Evolutionary conservation across 2,329 filamentous ascomycete species (phyloP), one percentile per base, ranked within the genome.

Genomic region (Chaetomium globosum): DNA sequence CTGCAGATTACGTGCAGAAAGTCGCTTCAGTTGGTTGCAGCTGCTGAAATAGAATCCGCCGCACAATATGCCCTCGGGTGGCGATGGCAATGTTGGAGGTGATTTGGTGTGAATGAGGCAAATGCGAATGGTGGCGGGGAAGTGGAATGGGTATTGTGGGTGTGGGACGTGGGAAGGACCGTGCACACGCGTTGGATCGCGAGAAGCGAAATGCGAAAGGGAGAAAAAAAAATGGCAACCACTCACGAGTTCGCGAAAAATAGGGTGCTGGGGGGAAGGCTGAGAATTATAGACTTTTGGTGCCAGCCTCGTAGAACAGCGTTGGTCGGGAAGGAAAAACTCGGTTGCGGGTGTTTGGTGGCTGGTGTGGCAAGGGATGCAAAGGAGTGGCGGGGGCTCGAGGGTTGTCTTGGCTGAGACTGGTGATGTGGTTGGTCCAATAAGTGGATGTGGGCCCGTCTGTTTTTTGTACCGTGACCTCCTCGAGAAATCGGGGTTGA

Each of bases 151-250:
- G 54, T 43, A 49, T 63, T 39, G 49, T 36, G 65, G n/a, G 51
- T 16, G 52, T 56, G 43, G 66, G 59, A 63, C 46, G 33, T 48
- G 36, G 36, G 66, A 39, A 26, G 59, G 70, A 59, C 71, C 71
- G 71, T 72, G 71, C 71, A 64, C 71, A 69, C 70, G 70, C 71
- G 71, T 69, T 65, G 63, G 63, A 62, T 66, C 63, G 65, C 65
- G 73, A 69, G 73, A 54, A 72, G 73, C 73, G 75, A 72, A 69
- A 73, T 72, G 73, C 74, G 74, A 74, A 75, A 74, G 65, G 73
- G 71, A 60, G 58, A 21, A 54, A 56, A 71, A 69, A 59, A 67
- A 72, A 71, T 54, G 64, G 68, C 64, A 63, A 69, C 71, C 70
- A 73, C 71, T 73, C 68, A 73, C 71, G 67, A 61, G 55, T 70